Conservation (phyloP, 495 filamentous ascomycete genomes). For the Neurospora hispaniola region DNA sequence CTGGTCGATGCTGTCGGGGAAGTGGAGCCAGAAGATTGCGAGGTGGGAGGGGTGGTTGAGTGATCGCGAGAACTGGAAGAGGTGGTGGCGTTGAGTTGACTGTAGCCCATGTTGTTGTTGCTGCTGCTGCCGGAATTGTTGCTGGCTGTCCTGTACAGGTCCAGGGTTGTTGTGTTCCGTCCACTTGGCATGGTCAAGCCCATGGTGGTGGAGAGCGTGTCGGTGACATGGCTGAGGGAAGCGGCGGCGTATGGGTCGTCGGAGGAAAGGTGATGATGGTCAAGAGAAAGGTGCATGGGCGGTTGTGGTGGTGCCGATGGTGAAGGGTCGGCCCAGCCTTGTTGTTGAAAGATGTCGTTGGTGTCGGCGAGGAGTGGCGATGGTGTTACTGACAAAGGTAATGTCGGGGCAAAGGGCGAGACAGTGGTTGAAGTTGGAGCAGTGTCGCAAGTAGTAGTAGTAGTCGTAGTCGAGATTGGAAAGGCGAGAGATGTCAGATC, state of each 20-base stretch:
- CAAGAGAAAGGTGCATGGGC: not conserved
- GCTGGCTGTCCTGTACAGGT: not conserved
- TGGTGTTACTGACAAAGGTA: not conserved
- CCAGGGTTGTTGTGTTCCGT: not conserved
- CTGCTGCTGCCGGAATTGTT: not conserved
- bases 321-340: not conserved
- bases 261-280: not conserved
- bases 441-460: not conserved
- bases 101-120: not conserved
- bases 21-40: too few relatives aligned
- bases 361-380: not conserved
- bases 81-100: not conserved
- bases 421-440: not conserved
- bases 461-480: not conserved
- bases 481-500: not conserved
- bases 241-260: not conserved
- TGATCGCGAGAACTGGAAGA: not conserved
- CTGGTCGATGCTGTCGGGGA: too few relatives aligned
- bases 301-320: not conserved
- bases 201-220: not conserved
- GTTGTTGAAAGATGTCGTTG: not conserved
- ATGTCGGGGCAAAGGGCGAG: not conserved
- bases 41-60: not conserved
- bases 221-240: slow-evolving; percentile 1
- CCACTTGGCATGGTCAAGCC: not conserved